Base-by-base conservation (phyloP, 257 asterid species). In the Craterostigma plantagineum region DNA sequence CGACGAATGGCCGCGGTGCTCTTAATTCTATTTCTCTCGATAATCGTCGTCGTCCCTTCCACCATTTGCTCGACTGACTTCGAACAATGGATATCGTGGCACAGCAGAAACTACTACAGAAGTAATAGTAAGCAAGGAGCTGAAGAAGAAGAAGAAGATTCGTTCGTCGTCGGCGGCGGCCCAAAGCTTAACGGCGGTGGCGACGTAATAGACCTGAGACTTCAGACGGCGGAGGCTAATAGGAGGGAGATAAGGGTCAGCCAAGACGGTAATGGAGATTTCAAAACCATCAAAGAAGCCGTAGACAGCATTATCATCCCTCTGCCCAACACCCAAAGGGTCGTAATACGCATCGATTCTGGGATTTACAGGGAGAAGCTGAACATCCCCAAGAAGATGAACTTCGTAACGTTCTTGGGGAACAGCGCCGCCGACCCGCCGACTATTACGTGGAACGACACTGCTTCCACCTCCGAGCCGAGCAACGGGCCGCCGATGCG, bases 321-420 rank as follows among this genome's bases (percentile, higher is more conserved):
- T 4, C 42, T 50, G 2, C 45, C 47, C 60, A 75, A 75, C 41
- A 47, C 55, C 50, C 63, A 57, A 7, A 58, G 85, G 46, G 52
- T 65, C 60, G 30, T 23, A 2, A 0, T 75, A 30, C 63, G 48
- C 16, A 60, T 75, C n/a, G 65, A 48, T 50, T 43, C 75, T 0
- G 85, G 81, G 9, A 49, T 71, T 50, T 75, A 43, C 64, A 79
- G 93, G 0, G 96, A 84, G 66, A 74, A 79, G 56, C 79, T 84
- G 44, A 39, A 16, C 23, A 16, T 84, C 36, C 93, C 87, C 0
- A 46, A 42, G 18, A 42, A 68, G 3, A 76, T 76, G 56, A 79
- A 81, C 4, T 74, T 52, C 30, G 59, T 80, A 13, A 76, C 96
- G 3, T 62, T 76, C 9, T 72, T 84, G 3, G 93, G 96, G 46